Evolutionary conservation across 768 basidiomycete species (phyloP), one percentile per base, ranked within the genome.

Genomic region (Auriculariales sp.): DNA sequence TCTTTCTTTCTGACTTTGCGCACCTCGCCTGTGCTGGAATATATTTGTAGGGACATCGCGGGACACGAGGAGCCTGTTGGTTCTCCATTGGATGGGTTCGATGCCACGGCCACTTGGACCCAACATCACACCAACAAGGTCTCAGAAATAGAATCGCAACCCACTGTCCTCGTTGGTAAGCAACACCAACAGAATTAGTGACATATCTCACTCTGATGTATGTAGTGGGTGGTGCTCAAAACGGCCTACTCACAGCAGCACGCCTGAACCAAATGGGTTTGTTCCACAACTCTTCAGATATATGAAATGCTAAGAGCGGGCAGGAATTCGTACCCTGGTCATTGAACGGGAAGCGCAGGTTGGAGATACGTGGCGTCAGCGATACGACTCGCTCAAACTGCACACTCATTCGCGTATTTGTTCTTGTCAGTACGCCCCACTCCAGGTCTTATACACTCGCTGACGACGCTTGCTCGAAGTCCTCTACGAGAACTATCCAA

Each of bases 171-270:
- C 10, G 65, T 72, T 35, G 56, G 69, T 70, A 25, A 42, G 66
- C 61, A 6, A 25, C 27, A n/a, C 48, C 11, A 28, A 49, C 47
- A 39, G 45, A 10, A 28, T 34, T 42, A n/a, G 22, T 28, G 12
- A 25, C 10, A 25, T 24, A 19, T 44, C 31, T 7, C 31, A 19
- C 24, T 6, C 46, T 47, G n/a, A 30, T 29, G 29, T 28, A 27
- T 27, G 9, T 44, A 71, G 70, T 73, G n/a, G 72, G 72, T 24
- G 69, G 49, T 1, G 72, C 67, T 1, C 72, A 73, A 50, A 64
- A 59, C 12, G 72, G 72, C 6, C 57, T 74, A 14, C 62, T 62
- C 7, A 49, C 69, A 6, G 72, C 66, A 0, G 71, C 72, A 6
- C 64, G 71, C 1, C 64, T 73, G 50, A 63, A 65, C 49, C 62